phyloP scores from a whole-genome alignment of 176 grass and related monocot genomes.

The Phragmites australis region DNA sequence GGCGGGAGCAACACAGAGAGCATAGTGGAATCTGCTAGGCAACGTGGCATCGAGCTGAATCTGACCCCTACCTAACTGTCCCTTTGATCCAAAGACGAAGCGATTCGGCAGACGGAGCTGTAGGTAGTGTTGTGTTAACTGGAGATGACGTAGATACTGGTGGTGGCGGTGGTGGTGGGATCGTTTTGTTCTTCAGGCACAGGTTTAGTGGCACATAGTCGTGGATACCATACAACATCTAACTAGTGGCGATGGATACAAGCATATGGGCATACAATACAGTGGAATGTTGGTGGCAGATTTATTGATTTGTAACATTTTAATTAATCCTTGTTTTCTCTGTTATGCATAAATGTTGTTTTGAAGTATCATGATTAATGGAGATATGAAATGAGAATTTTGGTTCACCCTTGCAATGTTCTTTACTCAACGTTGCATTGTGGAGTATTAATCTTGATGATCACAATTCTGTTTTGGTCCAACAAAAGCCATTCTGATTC shows the following conservation, averaged over 20 bases:
- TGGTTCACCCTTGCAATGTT: too few relatives aligned
- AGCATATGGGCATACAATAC: conserved; percentile 7
- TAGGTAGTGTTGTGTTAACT: conserved; percentile 42
- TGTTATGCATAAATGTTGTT: conserved; percentile 5
- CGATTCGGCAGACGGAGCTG: conserved; percentile 2
- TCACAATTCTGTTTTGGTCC: too few relatives aligned
- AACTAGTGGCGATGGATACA: conserved; percentile 22
- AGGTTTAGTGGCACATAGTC: conserved; percentile 36
- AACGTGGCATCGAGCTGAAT: conserved; percentile 68
- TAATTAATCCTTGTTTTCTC: background rate
- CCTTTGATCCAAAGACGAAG: background rate
- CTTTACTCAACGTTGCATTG: too few relatives aligned
- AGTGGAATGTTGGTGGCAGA: background rate
- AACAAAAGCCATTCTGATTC: too few relatives aligned
- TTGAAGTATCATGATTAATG: conserved; percentile 14
- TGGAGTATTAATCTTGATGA: too few relatives aligned
- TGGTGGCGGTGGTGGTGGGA: background rate
- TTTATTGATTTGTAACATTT: background rate
- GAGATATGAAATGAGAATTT: conserved; percentile 11
- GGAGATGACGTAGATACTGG: conserved; percentile 34
- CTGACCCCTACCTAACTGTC: conserved; percentile 32
- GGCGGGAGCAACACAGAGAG: conserved; percentile 46
- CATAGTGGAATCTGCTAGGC: conserved; percentile 67
- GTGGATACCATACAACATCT: conserved; percentile 36
- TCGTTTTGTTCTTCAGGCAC: conserved; percentile 38